phyloP scores from a whole-genome alignment of 805 yeast species.

The Tetrapisispora iriomotensis region DNA sequence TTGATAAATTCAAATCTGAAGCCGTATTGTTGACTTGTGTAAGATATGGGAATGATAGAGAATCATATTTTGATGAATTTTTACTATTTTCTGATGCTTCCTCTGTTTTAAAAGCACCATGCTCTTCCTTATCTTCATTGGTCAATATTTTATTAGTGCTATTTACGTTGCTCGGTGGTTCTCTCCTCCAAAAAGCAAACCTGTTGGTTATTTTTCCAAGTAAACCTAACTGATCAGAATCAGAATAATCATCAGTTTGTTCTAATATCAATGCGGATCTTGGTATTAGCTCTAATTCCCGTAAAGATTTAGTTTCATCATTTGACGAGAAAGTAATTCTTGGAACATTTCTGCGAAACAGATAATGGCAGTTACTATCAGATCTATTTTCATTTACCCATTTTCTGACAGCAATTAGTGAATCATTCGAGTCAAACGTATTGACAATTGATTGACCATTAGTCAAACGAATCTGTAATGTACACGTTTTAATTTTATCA shows the following conservation, averaged over 20 bases:
- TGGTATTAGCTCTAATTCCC: slow-evolving; percentile 51
- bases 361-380: slow-evolving; percentile 36
- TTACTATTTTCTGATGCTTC: background rate
- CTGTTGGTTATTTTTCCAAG: slow-evolving; percentile 2
- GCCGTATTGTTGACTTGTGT: slow-evolving; percentile 1
- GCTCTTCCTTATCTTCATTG: background rate
- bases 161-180: background rate
- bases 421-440: slow-evolving; percentile 37
- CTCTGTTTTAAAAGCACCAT: background rate
- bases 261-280: slow-evolving; percentile 68
- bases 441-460: slow-evolving; percentile 54
- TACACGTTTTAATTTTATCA: slow-evolving; percentile 27
- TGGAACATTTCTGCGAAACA: slow-evolving; percentile 45
- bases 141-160: background rate
- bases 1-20: slow-evolving; percentile 18
- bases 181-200: slow-evolving; percentile 10
- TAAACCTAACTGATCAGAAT: background rate
- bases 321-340: slow-evolving; percentile 51
- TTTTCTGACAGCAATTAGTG: slow-evolving; percentile 47
- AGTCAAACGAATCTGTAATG: slow-evolving; percentile 50
- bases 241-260: slow-evolving; percentile 33
- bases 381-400: slow-evolving; percentile 50
- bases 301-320: slow-evolving; percentile 49
- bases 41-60: slow-evolving; percentile 8
- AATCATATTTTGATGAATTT: background rate